Base-by-base conservation (phyloP, 179 eudicot species). In the Silene noctiflora region DNA sequence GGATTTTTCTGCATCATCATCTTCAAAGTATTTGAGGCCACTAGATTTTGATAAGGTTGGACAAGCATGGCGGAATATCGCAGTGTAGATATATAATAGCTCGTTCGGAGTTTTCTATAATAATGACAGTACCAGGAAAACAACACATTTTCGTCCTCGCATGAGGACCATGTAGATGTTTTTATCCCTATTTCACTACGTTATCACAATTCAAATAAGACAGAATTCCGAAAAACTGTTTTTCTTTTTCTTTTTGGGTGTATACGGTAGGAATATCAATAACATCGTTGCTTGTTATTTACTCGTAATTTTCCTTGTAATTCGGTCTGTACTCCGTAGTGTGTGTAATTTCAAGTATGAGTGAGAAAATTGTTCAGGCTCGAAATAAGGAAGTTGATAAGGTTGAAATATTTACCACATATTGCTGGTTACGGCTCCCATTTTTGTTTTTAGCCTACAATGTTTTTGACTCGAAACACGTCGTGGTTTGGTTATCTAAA, bases 41-140 rank as follows among this genome's bases (percentile, higher is more conserved):
- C 81, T 73, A 78, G 81, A 63, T 81, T 74, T 74, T 74, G 84
- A 74, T 77, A 81, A 79, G 82, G 78, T 20, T 79, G 82, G 82
- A 46, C 4, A 14, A 35, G 48, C 62, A 66, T 67, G 69, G 73
- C 16, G 31, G 77, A 42, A 35, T 71, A 68, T 65, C 24, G 63
- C 67, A 42, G 67, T 73, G 78, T 81, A 81, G 84, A 77, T 81
- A 74, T 48, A 20, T 68, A 60, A 59, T 61, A 67, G 27, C 59
- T 27, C 33, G 61, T 31, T 10, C 19, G 6, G 65, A 65, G 46
- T 42, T 25, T 64, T 44, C 61, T 33, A 62, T 31, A 77, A 73
- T 77, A 77, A 81, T 16, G 67, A 77, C 60, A 77, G 31, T 58
- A 21, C 24, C 21, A 63, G 22, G 53, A 31, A 63, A 73, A 61